Evolutionary conservation across 2,329 filamentous ascomycete genomes (phyloP).

Genomic region (Apiospora marii): DNA sequence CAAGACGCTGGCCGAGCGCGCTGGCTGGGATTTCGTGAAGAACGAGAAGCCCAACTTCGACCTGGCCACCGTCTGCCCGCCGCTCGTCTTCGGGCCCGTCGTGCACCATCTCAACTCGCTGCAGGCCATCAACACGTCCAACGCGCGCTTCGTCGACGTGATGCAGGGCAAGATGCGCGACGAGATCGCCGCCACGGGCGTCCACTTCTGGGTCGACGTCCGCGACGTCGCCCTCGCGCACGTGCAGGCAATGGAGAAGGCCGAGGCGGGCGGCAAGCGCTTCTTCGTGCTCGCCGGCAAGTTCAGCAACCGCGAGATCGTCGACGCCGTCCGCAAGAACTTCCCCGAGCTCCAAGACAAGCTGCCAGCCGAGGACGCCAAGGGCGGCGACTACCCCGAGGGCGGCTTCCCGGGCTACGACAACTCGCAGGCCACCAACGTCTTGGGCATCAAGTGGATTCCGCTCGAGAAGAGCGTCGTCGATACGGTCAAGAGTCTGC

Average conservation of each 20-base stretch:
- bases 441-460: conserved; percentile 70
- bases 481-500: conserved; percentile 71
- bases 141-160: conserved; percentile 58
- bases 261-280: conserved; percentile 57
- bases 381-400: conserved; percentile 52
- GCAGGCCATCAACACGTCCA: conserved; percentile 60
- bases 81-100: conserved; percentile 62
- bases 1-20: conserved; percentile 62
- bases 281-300: conserved; percentile 58
- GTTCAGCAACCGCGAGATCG: conserved; percentile 56
- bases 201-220: conserved; percentile 62
- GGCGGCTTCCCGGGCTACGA: conserved; percentile 60
- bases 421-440: conserved; percentile 63
- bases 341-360: conserved; percentile 59
- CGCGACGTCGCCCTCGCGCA: conserved; percentile 63
- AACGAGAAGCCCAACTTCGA: conserved; percentile 54
- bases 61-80: conserved; percentile 62
- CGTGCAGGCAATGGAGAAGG: conserved; percentile 57
- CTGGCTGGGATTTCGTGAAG: conserved; percentile 61
- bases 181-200: conserved; percentile 50
- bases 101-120: conserved; percentile 55
- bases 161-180: conserved; percentile 59
- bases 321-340: conserved; percentile 50
- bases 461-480: conserved; percentile 66
- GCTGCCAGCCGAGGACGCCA: conserved; percentile 53